These are phyloP conservation scores for Neurospora hispaniola DNA, from an alignment of 495 filamentous ascomycete species.

Conservation along the genomic window DNA sequence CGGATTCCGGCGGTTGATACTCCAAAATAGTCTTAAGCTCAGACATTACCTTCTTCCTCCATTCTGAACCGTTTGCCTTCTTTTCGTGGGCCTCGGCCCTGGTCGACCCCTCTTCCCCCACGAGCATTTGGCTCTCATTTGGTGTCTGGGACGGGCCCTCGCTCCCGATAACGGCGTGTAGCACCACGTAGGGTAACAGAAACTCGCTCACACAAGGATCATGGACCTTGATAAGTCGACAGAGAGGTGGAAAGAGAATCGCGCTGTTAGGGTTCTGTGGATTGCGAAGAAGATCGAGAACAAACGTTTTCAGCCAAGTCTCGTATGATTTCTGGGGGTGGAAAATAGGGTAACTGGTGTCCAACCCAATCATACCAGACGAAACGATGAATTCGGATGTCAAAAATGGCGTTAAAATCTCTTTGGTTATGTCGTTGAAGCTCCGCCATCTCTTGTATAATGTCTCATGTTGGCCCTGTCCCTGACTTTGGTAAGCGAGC, in stretches of 20 bases:
- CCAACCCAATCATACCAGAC: slow-evolving; percentile 36
- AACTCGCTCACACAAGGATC: slow-evolving; percentile 78
- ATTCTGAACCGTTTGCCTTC: slow-evolving; percentile 42
- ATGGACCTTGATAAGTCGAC: slow-evolving; percentile 68
- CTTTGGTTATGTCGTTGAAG: slow-evolving; percentile 62
- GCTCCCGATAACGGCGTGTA: slow-evolving; percentile 61
- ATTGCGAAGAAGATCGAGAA: slow-evolving; percentile 70
- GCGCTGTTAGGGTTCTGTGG: slow-evolving; percentile 55
- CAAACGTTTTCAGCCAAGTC: slow-evolving; percentile 68
- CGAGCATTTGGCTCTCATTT: not conserved
- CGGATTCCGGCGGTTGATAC: slow-evolving; percentile 42
- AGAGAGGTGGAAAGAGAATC: slow-evolving; percentile 68
- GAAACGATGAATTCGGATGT: slow-evolving; percentile 70
- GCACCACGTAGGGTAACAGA: slow-evolving; percentile 68
- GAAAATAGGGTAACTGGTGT: slow-evolving; percentile 70
- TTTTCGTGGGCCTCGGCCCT: not conserved
- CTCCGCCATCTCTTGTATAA: slow-evolving; percentile 61
- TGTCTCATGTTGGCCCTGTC: slow-evolving; percentile 2
- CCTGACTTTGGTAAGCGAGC: slow-evolving; percentile 32
- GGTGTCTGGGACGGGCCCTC: slow-evolving; percentile 13
- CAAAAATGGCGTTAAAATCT: slow-evolving; percentile 74
- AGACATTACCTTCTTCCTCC: slow-evolving; percentile 52
- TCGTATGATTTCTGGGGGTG: slow-evolving; percentile 51
- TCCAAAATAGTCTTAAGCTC: slow-evolving; percentile 65
- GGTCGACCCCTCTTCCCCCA: not conserved